Evolutionary conservation across 164 flowering plant genomes (phyloP).

Genomic region (Sextonia rubra): DNA sequence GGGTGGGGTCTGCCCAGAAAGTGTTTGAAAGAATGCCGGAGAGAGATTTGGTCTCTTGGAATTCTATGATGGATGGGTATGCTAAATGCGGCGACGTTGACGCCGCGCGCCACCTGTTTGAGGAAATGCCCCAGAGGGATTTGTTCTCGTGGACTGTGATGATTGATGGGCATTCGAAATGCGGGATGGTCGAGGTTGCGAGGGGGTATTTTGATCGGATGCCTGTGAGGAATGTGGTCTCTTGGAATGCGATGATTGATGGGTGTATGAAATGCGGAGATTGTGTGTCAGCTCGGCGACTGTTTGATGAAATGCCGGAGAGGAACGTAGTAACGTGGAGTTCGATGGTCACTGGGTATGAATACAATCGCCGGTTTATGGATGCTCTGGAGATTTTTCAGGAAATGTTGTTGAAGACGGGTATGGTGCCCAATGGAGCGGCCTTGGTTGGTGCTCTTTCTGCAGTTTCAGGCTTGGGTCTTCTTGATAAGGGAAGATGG

Average conservation of each 20-base stretch:
- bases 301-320: conserved; percentile 11
- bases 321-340: conserved; percentile 16
- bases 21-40: conserved; percentile 8
- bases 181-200: conserved; percentile 11
- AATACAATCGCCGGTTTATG: conserved; percentile 10
- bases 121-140: conserved; percentile 20
- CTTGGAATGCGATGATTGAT: conserved; percentile 24
- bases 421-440: conserved; percentile 22
- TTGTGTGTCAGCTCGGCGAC: conserved; percentile 15
- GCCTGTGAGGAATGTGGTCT: conserved; percentile 15
- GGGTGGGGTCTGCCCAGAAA: conserved; percentile 4
- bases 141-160: conserved; percentile 16
- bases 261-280: conserved; percentile 15
- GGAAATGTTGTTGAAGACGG: conserved; percentile 43
- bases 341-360: conserved; percentile 17
- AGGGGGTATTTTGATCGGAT: conserved; percentile 14
- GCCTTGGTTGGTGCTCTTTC: conserved; percentile 18
- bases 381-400: conserved; percentile 40
- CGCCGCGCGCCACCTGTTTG: conserved; percentile 10
- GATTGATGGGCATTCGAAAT: conserved; percentile 18
- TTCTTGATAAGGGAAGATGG: conserved; percentile 28
- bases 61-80: conserved; percentile 12
- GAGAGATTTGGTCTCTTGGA: conserved; percentile 15
- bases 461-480: conserved; percentile 32
- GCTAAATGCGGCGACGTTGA: conserved; percentile 9